Base-by-base conservation (phyloP, 164 flowering plant genomes). In the Berberis thunbergii region DNA sequence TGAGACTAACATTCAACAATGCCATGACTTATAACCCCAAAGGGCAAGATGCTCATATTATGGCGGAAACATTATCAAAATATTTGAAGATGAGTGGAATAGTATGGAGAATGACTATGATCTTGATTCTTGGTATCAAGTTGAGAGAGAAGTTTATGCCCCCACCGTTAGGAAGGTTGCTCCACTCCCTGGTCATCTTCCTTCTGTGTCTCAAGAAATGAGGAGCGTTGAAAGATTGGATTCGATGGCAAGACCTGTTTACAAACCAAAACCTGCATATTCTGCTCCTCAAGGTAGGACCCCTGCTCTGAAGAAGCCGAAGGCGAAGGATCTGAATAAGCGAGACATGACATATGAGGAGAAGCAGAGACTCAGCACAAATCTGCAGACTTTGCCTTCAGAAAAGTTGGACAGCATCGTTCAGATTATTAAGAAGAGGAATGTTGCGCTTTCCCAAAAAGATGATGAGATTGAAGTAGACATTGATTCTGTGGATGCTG, bases 401-500 rank as follows among this genome's bases (percentile, higher is more conserved):
- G 93, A 86, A 57, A 88, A 88, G 79, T 73, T 91, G 60, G 96
- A 85, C n/a, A 74, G 71, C 38, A 79, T 91, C 70, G 84, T 91
- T 52, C 84, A 86, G 71, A 91, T 91, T 41, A 91, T 91, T 69
- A 91, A 79, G 80, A 88, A 77, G 72, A 81, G 91, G 67, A 88
- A 79, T 66, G 71, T 87, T 40, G 76, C 78, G 4, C 83, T 91
- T 11, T 69, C 56, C 69, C 96, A 88, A 65, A 73, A 84, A 50
- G 93, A 91, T 63, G 91, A 86, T 69, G 97, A 88, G 75, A 84
- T 91, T 74, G 97, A 91, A 71, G 89, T 91, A 60, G 97, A 91
- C 64, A 91, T 91, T 48, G 96, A 84, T 43, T 80, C 79, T 75
- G 86, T 88, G 65, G 97, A 91, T 75, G 62, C 80, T 2, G 97